Conservation (phyloP, 306 rosid genomes). For the Arachis hypogaea region DNA sequence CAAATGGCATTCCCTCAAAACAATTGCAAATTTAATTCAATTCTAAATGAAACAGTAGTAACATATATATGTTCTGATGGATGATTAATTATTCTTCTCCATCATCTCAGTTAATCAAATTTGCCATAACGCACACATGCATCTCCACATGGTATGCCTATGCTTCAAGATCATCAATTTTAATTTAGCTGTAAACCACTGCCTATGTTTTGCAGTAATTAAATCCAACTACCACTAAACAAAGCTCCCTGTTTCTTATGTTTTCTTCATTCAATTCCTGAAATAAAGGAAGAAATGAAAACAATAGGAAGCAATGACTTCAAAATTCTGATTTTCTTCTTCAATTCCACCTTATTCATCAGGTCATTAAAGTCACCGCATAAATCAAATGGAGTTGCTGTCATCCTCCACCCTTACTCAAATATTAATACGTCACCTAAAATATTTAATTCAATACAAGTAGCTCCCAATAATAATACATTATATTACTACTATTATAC, state of each 20-base stretch:
- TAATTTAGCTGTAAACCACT: neutral
- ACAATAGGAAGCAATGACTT: conserved; percentile 6
- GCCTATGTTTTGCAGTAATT: neutral
- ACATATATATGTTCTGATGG: too few relatives aligned
- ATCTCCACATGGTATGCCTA: neutral
- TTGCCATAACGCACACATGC: neutral
- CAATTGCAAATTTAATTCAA: neutral
- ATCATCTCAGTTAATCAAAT: conserved; percentile 10
- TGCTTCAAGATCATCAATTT: too few relatives aligned
- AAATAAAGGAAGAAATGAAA: neutral
- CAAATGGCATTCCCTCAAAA: conserved; percentile 31
- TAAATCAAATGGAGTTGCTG: conserved; percentile 16
- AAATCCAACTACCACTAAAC: neutral
- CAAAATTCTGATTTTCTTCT: neutral
- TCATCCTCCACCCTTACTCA: conserved; percentile 17
- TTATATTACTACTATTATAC: neutral
- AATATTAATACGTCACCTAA: conserved; percentile 7
- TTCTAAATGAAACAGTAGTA: neutral
- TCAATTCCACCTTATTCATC: neutral
- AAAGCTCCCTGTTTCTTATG: conserved; percentile 12
- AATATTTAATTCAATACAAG: conserved; percentile 2
- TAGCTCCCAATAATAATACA: neutral
- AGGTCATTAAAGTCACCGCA: neutral
- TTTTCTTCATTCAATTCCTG: conserved; percentile 26
- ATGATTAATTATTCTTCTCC: neutral